Evolutionary conservation across 768 basidiomycete species (phyloP), one percentile per base, ranked within the genome.

Genomic region (Boletellus ananas): DNA sequence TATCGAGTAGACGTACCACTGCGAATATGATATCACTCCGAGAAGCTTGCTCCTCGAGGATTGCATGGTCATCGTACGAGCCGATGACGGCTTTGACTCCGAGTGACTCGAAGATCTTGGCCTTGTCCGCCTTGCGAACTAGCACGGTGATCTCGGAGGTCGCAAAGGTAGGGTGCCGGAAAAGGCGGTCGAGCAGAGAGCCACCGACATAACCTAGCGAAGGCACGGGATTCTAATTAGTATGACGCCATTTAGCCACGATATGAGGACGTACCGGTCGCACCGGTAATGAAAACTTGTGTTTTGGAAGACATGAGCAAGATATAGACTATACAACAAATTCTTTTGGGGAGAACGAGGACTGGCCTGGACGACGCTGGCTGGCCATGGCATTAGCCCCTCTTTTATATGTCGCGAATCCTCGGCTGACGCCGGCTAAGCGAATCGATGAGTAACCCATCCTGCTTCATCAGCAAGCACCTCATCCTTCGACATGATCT

Each of bases 1-100:
- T 21, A 13, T 10, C 3, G 3, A 10, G 7, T 14, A 45, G 10
- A 60, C 64, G 23, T 43, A 79, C 76, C 47, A 58, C 62, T n/a
- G 73, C 58, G 29, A 79, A 61, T 3, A 80, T 64, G 34, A 75
- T 51, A 49, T 80, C 76, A 1, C 78, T 72, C 36, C 70, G 66
- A 2, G 74, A 72, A 0, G 75, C 72, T 7, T 76, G 63, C 20
- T 71, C 62, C 55, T 75, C 74, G 7, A 84, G 56, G 13, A 79
- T 55, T 1, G 55, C 58, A 1, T 57, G 44, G 54, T 83, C 79
- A 10, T 65, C 57, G 56, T 78, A 70, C 3, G 79, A 77, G 8
- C 81, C 81, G 18, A 71, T 11, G 11, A 66, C 45, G 3, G 69
- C 43, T 33, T 61, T 65, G 36, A 68, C 35, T 8, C 62, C 65